Percentiles rank a stretch among this genome's conserved stretches.
Conservation (phyloP, 2,329 filamentous ascomycete genomes). For the Nemania sp. region DNA sequence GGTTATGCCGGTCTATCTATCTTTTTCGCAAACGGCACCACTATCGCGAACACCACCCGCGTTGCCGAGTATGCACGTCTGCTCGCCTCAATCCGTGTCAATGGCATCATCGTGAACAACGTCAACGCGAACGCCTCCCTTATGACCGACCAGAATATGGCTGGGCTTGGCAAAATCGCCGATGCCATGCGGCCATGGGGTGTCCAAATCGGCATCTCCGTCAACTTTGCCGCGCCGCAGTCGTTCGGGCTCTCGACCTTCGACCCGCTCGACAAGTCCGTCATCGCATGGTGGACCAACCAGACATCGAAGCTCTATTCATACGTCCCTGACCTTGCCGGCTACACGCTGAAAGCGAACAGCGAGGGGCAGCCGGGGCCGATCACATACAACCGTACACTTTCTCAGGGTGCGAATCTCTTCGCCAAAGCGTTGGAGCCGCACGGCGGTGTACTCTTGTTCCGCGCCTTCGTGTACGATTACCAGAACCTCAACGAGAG, state of each 20-base stretch:
- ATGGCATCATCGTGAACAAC: constrained; percentile 70
- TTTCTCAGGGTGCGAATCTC: constrained; percentile 69
- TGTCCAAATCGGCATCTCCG: constrained; percentile 64
- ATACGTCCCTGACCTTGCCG: constrained; percentile 66
- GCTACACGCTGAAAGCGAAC: constrained; percentile 72
- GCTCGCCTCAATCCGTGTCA: constrained; percentile 67
- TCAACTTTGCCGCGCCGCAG: constrained; percentile 69
- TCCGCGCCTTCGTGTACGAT: constrained; percentile 73
- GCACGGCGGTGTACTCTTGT: constrained; percentile 67
- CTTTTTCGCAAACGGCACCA: constrained; percentile 63
- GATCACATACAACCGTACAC: constrained; percentile 68
- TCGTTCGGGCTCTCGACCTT: constrained; percentile 60
- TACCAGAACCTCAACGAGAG: constrained; percentile 53
- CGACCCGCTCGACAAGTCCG: constrained; percentile 63
- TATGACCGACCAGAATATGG: constrained; percentile 59
- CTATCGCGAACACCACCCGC: constrained; percentile 62
- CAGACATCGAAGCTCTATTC: constrained; percentile 63
- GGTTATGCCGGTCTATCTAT: constrained; percentile 70
- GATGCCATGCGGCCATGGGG: constrained; percentile 69
- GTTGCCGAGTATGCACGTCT: constrained; percentile 66
- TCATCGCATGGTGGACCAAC: constrained; percentile 65
- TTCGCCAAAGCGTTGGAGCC: constrained; percentile 63
- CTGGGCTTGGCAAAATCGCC: constrained; percentile 64
- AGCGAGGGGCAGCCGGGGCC: constrained; percentile 74
- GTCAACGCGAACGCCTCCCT: constrained; percentile 68